Percentiles rank a stretch among this genome's conserved stretches.
Conservation (phyloP, 192 early-diverging fungal genomes). For the Umbelopsis ramanniana region DNA sequence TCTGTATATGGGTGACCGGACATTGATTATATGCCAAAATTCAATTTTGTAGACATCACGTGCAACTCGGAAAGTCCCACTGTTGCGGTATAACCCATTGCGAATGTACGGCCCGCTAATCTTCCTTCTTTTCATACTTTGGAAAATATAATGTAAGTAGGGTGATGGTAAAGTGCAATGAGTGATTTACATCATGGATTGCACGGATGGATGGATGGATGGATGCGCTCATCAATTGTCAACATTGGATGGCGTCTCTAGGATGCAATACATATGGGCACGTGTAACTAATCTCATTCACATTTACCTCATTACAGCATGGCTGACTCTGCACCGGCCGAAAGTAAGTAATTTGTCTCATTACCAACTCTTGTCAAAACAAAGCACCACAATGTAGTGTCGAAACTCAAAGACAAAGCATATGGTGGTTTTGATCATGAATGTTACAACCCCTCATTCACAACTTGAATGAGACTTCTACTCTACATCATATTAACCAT, state of each 20-base stretch:
- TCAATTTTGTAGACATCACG: not conserved
- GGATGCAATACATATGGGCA: not conserved
- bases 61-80: not conserved
- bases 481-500: not conserved
- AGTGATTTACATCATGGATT: not conserved
- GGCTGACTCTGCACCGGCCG: slow-evolving; percentile 80
- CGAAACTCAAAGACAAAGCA: not conserved
- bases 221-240: not conserved
- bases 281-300: not conserved
- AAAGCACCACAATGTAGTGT: too few species aligned
- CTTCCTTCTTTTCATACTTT: slow-evolving; percentile 25
- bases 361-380: not conserved
- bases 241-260: too few species aligned
- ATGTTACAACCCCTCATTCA: not conserved
- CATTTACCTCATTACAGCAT: slow-evolving; percentile 55
- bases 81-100: not conserved
- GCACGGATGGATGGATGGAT: slow-evolving; percentile 6
- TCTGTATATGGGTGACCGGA: not conserved
- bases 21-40: not conserved
- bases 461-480: too few species aligned
- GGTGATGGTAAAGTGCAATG: not conserved
- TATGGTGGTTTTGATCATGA: slow-evolving; percentile 1
- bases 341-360: slow-evolving; percentile 58
- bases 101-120: not conserved
- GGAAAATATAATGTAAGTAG: slow-evolving; percentile 22